Conservation (phyloP, 768 basidiomycete genomes). For the Fibroporia radiculosa region DNA sequence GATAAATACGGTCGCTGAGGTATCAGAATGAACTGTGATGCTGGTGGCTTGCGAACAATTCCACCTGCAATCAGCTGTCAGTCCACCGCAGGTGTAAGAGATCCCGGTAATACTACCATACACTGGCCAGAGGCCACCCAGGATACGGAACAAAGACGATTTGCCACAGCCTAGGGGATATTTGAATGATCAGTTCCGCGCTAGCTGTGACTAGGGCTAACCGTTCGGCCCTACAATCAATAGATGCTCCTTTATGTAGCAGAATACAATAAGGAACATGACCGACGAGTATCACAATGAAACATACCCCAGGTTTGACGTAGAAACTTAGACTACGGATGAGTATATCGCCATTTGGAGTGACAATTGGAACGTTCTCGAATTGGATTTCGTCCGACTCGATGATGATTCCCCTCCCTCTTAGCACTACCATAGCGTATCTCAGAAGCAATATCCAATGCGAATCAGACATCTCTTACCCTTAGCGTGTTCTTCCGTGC, state of each 20-base stretch:
- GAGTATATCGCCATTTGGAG: slow-evolving; percentile 91
- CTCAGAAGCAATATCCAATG: not conserved
- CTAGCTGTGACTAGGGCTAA: slow-evolving; percentile 17
- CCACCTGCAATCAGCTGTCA: slow-evolving; percentile 40
- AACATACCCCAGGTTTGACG: slow-evolving; percentile 75
- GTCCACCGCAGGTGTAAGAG: too few relatives aligned
- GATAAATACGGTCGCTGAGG: slow-evolving; percentile 96
- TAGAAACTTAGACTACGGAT: slow-evolving; percentile 80
- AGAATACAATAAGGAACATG: not conserved
- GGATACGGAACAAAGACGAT: slow-evolving; percentile 88
- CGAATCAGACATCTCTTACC: slow-evolving; percentile 42
- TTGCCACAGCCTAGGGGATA: slow-evolving; percentile 65
- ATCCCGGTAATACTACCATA: too few relatives aligned
- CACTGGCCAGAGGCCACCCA: slow-evolving; percentile 95
- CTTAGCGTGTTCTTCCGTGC: slow-evolving; percentile 62
- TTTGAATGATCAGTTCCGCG: not conserved
- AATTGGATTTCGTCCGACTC: slow-evolving; percentile 89
- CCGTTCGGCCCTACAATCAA: slow-evolving; percentile 95
- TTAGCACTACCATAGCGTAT: slow-evolving; percentile 48
- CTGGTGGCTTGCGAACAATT: slow-evolving; percentile 81
- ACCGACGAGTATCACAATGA: slow-evolving; percentile 1
- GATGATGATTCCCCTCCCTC: slow-evolving; percentile 69
- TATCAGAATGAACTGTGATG: slow-evolving; percentile 86
- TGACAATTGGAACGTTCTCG: slow-evolving; percentile 89
- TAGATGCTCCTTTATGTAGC: slow-evolving; percentile 61